Conservation (phyloP, 2,329 filamentous ascomycete species). For the Arachnomyces sp. region DNA sequence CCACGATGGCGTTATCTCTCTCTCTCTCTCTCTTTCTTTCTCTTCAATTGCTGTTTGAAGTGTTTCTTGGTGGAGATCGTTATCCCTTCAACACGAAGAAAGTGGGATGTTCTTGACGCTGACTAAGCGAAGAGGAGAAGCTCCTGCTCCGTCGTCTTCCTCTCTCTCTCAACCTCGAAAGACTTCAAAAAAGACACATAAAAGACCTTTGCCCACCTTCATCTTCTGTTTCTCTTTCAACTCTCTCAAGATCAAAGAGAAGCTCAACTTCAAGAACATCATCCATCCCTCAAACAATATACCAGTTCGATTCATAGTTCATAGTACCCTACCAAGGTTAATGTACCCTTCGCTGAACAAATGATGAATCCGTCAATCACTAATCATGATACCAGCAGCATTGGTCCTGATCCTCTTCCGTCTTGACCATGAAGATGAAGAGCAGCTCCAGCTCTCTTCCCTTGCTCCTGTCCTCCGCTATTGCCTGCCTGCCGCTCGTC, state of each 20-base stretch:
- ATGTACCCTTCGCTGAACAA: slow-evolving; percentile 21
- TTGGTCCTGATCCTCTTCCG: neutral
- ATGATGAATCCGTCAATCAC: slow-evolving; percentile 15
- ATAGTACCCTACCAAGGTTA: slow-evolving; percentile 21
- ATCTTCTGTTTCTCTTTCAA: neutral
- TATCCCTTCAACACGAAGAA: too few relatives aligned
- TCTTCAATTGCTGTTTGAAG: too few relatives aligned
- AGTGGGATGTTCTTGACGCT: too few relatives aligned
- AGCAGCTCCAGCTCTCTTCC: neutral
- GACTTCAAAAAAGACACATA: slow-evolving; percentile 4
- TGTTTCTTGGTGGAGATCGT: too few relatives aligned
- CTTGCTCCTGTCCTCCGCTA: slow-evolving; percentile 11
- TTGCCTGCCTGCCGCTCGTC: slow-evolving; percentile 12
- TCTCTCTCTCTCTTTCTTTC: too few relatives aligned
- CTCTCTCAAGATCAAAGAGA: too few relatives aligned
- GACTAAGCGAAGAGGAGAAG: too few relatives aligned
- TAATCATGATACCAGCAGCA: slow-evolving; percentile 20
- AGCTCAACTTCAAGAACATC: too few relatives aligned
- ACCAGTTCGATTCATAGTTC: slow-evolving; percentile 10
- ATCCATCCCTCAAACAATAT: neutral
- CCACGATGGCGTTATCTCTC: too few relatives aligned
- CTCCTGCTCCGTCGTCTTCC: too few relatives aligned
- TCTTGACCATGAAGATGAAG: slow-evolving; percentile 15
- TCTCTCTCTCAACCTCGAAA: too few relatives aligned
- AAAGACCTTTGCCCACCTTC: slow-evolving; percentile 1